A percentile compares a stretch with the other conserved stretches of the same genome.
Conservation (phyloP, 2,329 filamentous ascomycete species). For the Thermomyces lanuginosus region DNA sequence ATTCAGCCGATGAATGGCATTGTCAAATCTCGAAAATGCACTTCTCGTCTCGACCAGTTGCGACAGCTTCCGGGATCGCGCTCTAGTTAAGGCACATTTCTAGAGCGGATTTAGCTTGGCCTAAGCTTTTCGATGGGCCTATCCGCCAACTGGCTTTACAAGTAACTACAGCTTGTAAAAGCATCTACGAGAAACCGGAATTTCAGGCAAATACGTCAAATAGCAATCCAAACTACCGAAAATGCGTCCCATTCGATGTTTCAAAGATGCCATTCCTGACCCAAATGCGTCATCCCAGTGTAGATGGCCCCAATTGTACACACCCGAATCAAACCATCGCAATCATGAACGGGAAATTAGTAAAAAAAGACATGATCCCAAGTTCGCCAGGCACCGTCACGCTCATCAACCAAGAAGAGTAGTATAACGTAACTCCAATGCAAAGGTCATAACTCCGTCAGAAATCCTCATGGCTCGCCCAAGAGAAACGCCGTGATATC, state of each 20-base stretch:
- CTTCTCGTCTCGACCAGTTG: too few species aligned
- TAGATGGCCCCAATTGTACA: too few species aligned
- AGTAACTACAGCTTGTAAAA: too few species aligned
- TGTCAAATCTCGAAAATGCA: too few species aligned
- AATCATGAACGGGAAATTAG: conserved; percentile 1
- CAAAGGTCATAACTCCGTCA: conserved; percentile 6
- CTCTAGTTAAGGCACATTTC: too few species aligned
- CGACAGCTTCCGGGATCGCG: too few species aligned
- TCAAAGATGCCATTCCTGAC: not conserved
- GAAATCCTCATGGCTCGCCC: conserved; percentile 49
- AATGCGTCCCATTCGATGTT: not conserved
- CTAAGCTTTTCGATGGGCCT: too few species aligned
- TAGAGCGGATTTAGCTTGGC: too few species aligned
- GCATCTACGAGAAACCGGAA: too few species aligned
- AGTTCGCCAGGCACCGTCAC: conserved; percentile 17
- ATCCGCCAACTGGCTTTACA: too few species aligned
- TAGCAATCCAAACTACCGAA: not conserved
- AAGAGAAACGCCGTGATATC: conserved; percentile 76
- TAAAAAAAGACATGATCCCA: conserved; percentile 3
- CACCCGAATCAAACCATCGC: not conserved
- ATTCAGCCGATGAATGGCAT: too few species aligned
- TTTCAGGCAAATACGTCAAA: too few species aligned
- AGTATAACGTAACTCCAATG: conserved; percentile 5
- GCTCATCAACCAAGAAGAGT: conserved; percentile 3
- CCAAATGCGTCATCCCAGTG: not conserved